phyloP scores from a whole-genome alignment of 2,329 filamentous ascomycete genomes.

The Zymoseptoria tritici region DNA sequence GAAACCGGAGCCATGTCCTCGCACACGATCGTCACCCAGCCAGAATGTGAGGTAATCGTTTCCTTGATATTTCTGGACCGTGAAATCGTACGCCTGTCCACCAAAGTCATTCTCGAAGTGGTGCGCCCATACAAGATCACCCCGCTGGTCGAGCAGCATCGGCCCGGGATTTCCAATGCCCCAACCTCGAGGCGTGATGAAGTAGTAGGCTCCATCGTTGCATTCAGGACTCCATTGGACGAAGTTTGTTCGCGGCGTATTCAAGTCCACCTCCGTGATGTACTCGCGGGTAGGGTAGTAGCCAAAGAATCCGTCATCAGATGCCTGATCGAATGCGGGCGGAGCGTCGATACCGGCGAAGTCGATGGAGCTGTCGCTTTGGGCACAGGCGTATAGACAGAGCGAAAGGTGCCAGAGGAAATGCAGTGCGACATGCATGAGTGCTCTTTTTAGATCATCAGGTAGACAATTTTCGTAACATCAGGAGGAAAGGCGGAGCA shows the following conservation, averaged over 20 bases:
- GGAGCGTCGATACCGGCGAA: constrained; percentile 1
- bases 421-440: constrained; percentile 15
- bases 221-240: constrained; percentile 22
- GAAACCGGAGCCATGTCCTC: constrained; percentile 28
- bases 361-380: not conserved
- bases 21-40: constrained; percentile 31
- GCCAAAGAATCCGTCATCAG: constrained; percentile 25
- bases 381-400: constrained; percentile 13
- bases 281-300: constrained; percentile 23
- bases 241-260: constrained; percentile 23
- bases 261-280: constrained; percentile 18
- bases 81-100: constrained; percentile 31
- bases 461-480: not conserved
- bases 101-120: constrained; percentile 27
- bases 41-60: constrained; percentile 34
- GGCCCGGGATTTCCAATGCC: constrained; percentile 25
- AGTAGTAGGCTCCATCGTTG: constrained; percentile 23
- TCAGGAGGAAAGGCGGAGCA: not conserved
- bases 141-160: constrained; percentile 27
- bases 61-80: constrained; percentile 30
- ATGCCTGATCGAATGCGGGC: constrained; percentile 16
- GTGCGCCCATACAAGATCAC: constrained; percentile 27
- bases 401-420: constrained; percentile 20
- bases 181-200: constrained; percentile 29
- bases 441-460: constrained; percentile 3